Percentiles rank a stretch among this genome's conserved stretches.
These are phyloP conservation scores for Sedum album DNA, from an alignment of 164 flowering plant species.

Conservation along the genomic window DNA sequence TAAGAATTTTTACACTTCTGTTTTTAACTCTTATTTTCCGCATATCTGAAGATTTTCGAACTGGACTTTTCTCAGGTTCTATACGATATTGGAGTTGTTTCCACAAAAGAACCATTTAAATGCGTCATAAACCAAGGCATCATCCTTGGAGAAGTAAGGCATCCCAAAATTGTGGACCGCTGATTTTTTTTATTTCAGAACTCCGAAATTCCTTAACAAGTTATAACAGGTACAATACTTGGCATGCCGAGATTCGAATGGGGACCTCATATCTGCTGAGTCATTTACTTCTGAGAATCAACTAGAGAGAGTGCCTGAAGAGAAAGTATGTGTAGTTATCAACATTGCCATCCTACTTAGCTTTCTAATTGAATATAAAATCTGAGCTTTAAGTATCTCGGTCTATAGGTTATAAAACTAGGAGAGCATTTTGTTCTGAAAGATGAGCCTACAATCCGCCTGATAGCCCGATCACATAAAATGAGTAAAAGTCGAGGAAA, in stretches of 20 bases:
- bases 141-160: conserved; percentile 89
- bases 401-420: conserved; percentile 59
- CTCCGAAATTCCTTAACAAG: conserved; percentile 1
- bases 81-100: conserved; percentile 86
- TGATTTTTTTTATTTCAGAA: conserved; percentile 7
- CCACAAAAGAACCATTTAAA: conserved; percentile 92
- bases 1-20: not conserved
- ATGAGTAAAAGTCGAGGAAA: conserved; percentile 99
- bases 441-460: conserved; percentile 62
- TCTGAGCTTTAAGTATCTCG: not conserved
- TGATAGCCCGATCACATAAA: conserved; percentile 78
- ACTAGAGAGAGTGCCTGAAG: conserved; percentile 66
- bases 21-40: not conserved
- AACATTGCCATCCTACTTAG: not conserved
- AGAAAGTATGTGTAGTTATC: conserved; percentile 37
- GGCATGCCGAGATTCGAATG: conserved; percentile 55
- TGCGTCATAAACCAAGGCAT: conserved; percentile 98
- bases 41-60: not conserved
- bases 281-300: conserved; percentile 25
- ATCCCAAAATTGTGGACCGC: conserved; percentile 10
- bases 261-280: conserved; percentile 68
- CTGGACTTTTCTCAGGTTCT: conserved; percentile 51
- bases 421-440: conserved; percentile 80
- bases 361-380: not conserved
- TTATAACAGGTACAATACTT: conserved; percentile 70